Evolutionary conservation across 2,329 filamentous ascomycete genomes (phyloP).

Genomic region (Thielaviopsis euricoi): DNA sequence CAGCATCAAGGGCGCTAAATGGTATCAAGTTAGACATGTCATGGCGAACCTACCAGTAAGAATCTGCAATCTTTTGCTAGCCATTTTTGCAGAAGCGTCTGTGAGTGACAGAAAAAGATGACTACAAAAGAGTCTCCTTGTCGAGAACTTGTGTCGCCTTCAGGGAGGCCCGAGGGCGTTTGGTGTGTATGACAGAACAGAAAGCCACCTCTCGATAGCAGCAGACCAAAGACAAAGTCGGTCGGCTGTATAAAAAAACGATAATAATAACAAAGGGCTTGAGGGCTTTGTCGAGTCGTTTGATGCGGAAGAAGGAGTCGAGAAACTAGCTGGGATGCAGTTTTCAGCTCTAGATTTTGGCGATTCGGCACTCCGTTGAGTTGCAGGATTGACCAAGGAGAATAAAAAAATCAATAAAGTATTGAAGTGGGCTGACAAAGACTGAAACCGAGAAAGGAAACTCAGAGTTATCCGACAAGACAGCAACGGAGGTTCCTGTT

Average conservation of each 20-base stretch:
- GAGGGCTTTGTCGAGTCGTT: too few species aligned
- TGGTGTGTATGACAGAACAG: not conserved
- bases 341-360: not conserved
- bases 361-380: not conserved
- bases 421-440: too few species aligned
- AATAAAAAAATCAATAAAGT: not conserved
- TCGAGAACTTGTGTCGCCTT: not conserved
- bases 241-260: not conserved
- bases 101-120: not conserved
- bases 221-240: not conserved
- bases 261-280: too few species aligned
- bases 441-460: too few species aligned
- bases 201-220: not conserved
- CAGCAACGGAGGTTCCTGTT: too few species aligned
- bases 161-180: not conserved
- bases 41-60: conserved; percentile 7
- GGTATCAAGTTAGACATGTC: too few species aligned
- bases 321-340: too few species aligned
- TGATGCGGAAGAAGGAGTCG: too few species aligned
- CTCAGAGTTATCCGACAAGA: too few species aligned
- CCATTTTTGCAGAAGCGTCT: not conserved
- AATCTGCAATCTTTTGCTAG: conserved; percentile 9
- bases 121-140: not conserved
- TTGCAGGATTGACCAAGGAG: not conserved
- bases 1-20: too few species aligned